Conservation (phyloP, 2,329 filamentous ascomycete genomes). For the Davidsoniella neocaledoniae region DNA sequence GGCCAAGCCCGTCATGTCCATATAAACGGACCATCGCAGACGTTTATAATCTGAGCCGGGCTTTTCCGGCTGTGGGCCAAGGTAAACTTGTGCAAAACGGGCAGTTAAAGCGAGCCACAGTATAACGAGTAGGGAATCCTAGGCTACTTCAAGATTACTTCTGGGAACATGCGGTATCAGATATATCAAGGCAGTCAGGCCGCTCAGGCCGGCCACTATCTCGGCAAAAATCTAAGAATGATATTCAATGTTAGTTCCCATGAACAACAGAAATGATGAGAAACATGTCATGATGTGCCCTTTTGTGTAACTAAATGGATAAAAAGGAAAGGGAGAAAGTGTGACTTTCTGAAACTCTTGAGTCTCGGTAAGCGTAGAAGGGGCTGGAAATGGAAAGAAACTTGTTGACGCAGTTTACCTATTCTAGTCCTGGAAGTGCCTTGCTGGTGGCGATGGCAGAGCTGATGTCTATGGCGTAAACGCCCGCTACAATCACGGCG, state of each 20-base stretch:
- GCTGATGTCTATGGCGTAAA: slow-evolving; percentile 11
- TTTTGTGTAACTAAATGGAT: neutral
- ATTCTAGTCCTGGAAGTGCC: slow-evolving; percentile 6
- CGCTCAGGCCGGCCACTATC: slow-evolving; percentile 5
- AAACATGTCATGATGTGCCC: neutral
- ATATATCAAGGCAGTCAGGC: slow-evolving; percentile 10
- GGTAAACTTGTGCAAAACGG: slow-evolving; percentile 7
- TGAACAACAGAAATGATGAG: no score
- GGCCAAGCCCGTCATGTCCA: slow-evolving; percentile 9
- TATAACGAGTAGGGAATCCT: slow-evolving; percentile 8
- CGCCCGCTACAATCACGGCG: slow-evolving; percentile 7
- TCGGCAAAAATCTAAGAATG: slow-evolving; percentile 6
- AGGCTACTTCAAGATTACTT: slow-evolving; percentile 8
- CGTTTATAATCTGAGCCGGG: slow-evolving; percentile 7
- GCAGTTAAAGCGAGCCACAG: slow-evolving; percentile 10
- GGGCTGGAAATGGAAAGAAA: neutral
- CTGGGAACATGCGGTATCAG: slow-evolving; percentile 9
- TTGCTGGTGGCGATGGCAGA: neutral
- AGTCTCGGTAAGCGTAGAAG: neutral
- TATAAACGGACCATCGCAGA: slow-evolving; percentile 10
- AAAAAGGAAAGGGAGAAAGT: neutral
- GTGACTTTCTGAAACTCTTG: neutral
- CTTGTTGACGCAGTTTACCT: slow-evolving; percentile 1
- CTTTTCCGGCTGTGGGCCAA: slow-evolving; percentile 8
- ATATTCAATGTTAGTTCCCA: no score